A percentile compares a stretch with the other conserved stretches of the same genome.
phyloP scores from a whole-genome alignment of 345 rosid species.

The Fremontodendron californicum region DNA sequence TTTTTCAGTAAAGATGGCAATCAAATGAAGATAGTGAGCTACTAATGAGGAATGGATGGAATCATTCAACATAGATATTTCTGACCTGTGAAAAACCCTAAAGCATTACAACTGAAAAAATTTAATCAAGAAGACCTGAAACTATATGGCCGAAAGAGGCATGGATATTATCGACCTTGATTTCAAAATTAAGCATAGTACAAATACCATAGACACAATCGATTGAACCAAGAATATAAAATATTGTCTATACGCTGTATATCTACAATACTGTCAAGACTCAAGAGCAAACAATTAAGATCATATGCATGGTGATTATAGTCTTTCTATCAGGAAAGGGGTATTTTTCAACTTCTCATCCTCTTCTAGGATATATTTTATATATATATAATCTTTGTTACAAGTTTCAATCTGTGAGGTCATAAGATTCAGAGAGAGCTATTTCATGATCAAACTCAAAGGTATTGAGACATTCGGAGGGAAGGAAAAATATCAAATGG shows the following conservation, averaged over 20 bases:
- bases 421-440: constrained; percentile 15
- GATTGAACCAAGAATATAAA: constrained; percentile 15
- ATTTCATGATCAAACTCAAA: constrained; percentile 27
- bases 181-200: constrained; percentile 6
- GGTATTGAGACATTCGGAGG: constrained; percentile 12
- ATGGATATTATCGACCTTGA: background rate
- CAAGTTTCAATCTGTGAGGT: constrained; percentile 31
- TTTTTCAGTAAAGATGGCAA: background rate
- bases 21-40: background rate
- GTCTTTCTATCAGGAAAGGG: background rate
- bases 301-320: constrained; percentile 1
- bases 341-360: background rate
- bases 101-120: background rate
- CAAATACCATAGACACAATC: constrained; percentile 4
- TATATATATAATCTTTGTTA: constrained; percentile 17
- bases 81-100: constrained; percentile 9
- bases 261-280: background rate
- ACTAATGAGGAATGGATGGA: background rate
- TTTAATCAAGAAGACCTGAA: background rate
- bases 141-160: background rate
- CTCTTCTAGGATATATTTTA: background rate
- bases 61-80: background rate
- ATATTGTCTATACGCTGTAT: background rate
- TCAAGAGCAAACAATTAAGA: background rate
- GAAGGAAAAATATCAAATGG: constrained; percentile 1